These are phyloP conservation scores for Dactylellina cionopaga DNA, from an alignment of 2,329 filamentous ascomycete species.

Conservation along the genomic window DNA sequence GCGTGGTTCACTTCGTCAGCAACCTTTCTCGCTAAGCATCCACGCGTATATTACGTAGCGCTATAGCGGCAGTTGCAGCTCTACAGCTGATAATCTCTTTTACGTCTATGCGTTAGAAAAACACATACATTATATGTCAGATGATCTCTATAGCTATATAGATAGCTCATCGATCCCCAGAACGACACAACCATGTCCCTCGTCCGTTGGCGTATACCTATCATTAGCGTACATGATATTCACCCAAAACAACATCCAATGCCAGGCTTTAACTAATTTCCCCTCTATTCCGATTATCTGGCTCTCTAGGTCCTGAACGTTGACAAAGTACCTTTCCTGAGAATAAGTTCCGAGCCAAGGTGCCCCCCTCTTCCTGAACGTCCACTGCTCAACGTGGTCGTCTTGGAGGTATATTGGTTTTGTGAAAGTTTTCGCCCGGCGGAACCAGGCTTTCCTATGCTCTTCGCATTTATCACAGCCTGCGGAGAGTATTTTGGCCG, in stretches of 20 bases:
- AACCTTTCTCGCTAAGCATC: not conserved
- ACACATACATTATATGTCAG: too few relatives aligned
- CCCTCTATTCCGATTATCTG: not conserved
- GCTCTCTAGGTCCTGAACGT: slow-evolving; percentile 7
- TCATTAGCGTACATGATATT: not conserved
- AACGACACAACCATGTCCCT: slow-evolving; percentile 2
- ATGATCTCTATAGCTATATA: not conserved
- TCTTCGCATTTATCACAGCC: slow-evolving; percentile 4
- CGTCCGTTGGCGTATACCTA: not conserved
- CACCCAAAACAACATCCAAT: slow-evolving; percentile 24
- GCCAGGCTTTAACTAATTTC: slow-evolving; percentile 22
- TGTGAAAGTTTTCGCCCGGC: too few relatives aligned
- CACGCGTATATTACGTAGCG: slow-evolving; percentile 20
- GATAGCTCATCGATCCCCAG: slow-evolving; percentile 12
- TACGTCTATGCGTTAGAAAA: too few relatives aligned
- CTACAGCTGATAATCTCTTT: too few relatives aligned
- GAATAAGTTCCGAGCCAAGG: slow-evolving; percentile 6
- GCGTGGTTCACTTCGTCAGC: slow-evolving; percentile 13
- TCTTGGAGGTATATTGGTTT: slow-evolving; percentile 3
- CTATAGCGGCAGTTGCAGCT: too few relatives aligned
- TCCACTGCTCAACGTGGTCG: not conserved
- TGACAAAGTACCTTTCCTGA: slow-evolving; percentile 20
- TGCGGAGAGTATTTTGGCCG: not conserved
- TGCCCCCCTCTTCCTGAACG: not conserved
- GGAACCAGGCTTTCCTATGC: not conserved